A percentile compares a stretch with the other conserved stretches of the same genome.
Evolutionary conservation across 441 rosid genomes (phyloP).

Genomic region (Jatropha podagrica): DNA sequence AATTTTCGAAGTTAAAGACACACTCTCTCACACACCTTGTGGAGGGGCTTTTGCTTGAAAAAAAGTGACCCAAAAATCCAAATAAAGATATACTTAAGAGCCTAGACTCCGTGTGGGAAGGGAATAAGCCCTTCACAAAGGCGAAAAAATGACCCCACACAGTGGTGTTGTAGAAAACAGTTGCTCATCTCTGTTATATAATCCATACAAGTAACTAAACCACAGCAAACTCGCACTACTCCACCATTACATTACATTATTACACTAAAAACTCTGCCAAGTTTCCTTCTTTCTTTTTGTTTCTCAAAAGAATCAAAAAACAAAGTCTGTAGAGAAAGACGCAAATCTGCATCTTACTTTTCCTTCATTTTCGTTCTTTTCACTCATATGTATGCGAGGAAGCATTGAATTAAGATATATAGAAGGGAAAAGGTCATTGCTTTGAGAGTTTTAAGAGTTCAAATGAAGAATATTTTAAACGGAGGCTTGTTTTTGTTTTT

Average conservation of each 20-base stretch:
- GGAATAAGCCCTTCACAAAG: neutral
- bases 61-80: neutral
- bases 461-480: conserved; percentile 16
- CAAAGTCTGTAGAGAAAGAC: neutral
- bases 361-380: neutral
- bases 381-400: neutral
- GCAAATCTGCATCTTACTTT: neutral
- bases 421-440: conserved; percentile 17
- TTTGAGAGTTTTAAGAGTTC: conserved; percentile 10
- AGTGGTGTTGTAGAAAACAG: conserved; percentile 18
- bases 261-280: conserved; percentile 11
- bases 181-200: neutral
- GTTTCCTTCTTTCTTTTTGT: conserved; percentile 6
- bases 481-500: conserved; percentile 13
- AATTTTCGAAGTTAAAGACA: neutral
- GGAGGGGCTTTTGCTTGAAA: neutral
- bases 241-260: neutral
- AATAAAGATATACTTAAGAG: neutral
- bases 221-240: neutral
- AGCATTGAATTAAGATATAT: neutral
- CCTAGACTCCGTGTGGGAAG: conserved; percentile 12
- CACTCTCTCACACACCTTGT: neutral
- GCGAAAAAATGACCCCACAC: conserved; percentile 5
- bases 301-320: conserved; percentile 31
- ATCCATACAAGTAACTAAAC: conserved; percentile 1